These are phyloP conservation scores for Boletus eberwhitei DNA, from an alignment of 768 basidiomycete species.

Conservation along the genomic window DNA sequence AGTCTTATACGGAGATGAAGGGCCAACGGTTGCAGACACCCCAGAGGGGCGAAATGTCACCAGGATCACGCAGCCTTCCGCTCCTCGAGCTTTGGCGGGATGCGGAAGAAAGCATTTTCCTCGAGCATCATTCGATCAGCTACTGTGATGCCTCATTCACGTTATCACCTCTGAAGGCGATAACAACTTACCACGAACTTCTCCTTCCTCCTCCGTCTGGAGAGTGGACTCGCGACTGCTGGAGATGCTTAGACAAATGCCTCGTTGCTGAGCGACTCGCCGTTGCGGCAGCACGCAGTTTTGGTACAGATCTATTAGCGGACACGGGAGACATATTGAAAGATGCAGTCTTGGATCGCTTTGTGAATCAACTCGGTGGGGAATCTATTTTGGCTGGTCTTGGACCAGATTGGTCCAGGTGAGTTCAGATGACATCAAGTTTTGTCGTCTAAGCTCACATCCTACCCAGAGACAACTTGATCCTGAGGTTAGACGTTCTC, in stretches of 20 bases:
- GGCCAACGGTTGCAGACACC: conserved; percentile 12
- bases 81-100: conserved; percentile 30
- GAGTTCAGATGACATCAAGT: conserved; percentile 14
- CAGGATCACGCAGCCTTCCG: conserved; percentile 33
- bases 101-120: conserved; percentile 28
- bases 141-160: conserved; percentile 13
- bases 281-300: conserved; percentile 34
- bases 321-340: conserved; percentile 51
- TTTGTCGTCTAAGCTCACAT: neutral
- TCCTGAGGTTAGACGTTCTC: conserved; percentile 32
- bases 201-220: conserved; percentile 11
- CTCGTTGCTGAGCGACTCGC: conserved; percentile 69
- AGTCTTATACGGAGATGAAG: conserved; percentile 16
- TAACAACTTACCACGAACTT: neutral
- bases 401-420: conserved; percentile 60
- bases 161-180: conserved; percentile 15
- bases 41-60: conserved; percentile 15
- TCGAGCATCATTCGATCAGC: conserved; percentile 25
- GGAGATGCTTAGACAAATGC: conserved; percentile 77
- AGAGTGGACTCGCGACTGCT: conserved; percentile 72
- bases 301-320: conserved; percentile 39
- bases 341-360: conserved; percentile 60
- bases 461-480: conserved; percentile 15
- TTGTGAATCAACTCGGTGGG: conserved; percentile 49
- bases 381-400: conserved; percentile 35